These are phyloP conservation scores for Backusella morwellensis DNA, from an alignment of 192 early-diverging fungal species.

Conservation along the genomic window DNA sequence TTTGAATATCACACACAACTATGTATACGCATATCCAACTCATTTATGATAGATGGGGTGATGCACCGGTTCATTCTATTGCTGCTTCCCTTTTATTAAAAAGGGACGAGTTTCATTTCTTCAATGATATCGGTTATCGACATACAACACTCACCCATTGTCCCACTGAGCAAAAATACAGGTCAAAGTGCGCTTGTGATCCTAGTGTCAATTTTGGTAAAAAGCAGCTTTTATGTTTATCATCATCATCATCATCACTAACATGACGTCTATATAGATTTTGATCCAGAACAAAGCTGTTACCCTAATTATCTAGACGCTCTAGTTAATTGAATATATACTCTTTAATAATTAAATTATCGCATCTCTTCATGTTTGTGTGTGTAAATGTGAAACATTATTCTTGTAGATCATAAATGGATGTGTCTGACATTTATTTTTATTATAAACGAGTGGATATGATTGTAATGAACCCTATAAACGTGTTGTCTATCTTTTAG, in stretches of 20 bases:
- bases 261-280: background rate
- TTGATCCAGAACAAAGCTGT: background rate
- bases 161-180: constrained; percentile 43
- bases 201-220: constrained; percentile 48
- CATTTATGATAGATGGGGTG: constrained; percentile 51
- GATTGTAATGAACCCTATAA: too few relatives aligned
- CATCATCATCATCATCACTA: background rate
- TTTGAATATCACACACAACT: too few relatives aligned
- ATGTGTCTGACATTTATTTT: background rate
- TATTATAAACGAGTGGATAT: too few relatives aligned
- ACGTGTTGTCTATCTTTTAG: too few relatives aligned
- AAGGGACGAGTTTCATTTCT: constrained; percentile 66
- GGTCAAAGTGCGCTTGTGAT: constrained; percentile 48
- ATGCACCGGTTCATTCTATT: constrained; percentile 74
- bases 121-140: constrained; percentile 70
- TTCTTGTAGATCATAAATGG: background rate
- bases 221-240: background rate
- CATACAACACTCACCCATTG: constrained; percentile 64
- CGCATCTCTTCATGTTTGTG: too few relatives aligned
- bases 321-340: background rate
- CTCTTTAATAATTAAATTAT: too few relatives aligned
- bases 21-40: too few relatives aligned
- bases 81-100: constrained; percentile 57
- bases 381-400: background rate
- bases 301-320: constrained; percentile 1